Base-by-base conservation (phyloP, 1,284 basidiomycete species). In the Leccinum pachyderme region DNA sequence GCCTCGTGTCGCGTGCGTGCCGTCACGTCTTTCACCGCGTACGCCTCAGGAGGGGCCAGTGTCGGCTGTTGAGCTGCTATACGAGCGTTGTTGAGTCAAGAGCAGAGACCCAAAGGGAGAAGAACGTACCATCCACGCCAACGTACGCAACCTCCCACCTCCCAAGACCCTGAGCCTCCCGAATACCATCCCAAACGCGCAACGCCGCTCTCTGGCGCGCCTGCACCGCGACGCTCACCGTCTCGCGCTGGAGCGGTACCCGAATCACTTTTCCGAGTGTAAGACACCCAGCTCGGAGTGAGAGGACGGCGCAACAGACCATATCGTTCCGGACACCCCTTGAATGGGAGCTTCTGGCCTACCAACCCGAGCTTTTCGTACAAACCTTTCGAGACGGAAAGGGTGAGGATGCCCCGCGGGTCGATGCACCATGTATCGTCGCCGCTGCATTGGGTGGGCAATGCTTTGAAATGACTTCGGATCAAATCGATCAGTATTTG, bases 341-440 rank as follows among this genome's bases (percentile, higher is more conserved):
- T 79, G 66, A 80, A 81, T 0, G 80, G 77, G 47, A 84, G 56
- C 35, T 72, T 75, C 52, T 71, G 69, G 5, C 84, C 85, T 0
- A 80, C 72, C 22, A 88, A 61, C 1, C 85, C 86, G 5, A 87
- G 73, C 4, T 69, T 68, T 59, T 86, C 76, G 64, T 87, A 86
- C 1, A 80, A 79, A 13, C 73, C 69, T 63, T 81, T 82, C 28
- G 75, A 72, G 4, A 83, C 73, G n/a, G 72, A 79, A 18, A 87
- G 64, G 0, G 81, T 81, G 54, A 89, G 69, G 25, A 81, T 56
- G 2, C 82, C 82, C 9, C 81, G 76, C 2, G 77, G 70, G 60
- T 87, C 86, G 46, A 87, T 72, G 61, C 82, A 84, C 87, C 87
- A 89, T 2, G 73, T 75, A 55, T 86, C 84, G 39, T 81, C 78